Conservation (phyloP, 2,329 filamentous ascomycete species). For the Colletotrichum musae region DNA sequence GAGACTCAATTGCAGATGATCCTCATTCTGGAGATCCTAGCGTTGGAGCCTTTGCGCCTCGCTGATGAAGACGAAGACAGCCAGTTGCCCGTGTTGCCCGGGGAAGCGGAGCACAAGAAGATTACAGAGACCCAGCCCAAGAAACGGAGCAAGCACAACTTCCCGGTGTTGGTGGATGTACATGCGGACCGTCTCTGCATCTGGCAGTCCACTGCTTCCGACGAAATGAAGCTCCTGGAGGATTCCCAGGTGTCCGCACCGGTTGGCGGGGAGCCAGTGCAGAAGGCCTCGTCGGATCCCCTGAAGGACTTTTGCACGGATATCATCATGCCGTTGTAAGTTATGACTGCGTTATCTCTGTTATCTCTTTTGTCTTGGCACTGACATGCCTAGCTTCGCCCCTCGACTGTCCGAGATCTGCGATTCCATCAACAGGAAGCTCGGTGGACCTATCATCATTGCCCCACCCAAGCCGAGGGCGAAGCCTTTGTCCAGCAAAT, state of each 20-base stretch:
- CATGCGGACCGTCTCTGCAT: constrained; percentile 85
- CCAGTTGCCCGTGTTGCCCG: constrained; percentile 62
- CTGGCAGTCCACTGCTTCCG: constrained; percentile 82
- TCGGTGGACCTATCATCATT: constrained; percentile 78
- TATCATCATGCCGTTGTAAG: constrained; percentile 84
- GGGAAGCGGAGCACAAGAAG: constrained; percentile 50
- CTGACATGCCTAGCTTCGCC: constrained; percentile 73
- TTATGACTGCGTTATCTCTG: constrained; percentile 19
- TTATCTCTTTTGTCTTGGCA: not conserved
- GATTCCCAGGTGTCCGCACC: constrained; percentile 60
- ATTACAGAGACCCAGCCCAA: constrained; percentile 56
- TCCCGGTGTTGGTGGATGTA: constrained; percentile 77
- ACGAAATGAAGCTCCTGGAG: constrained; percentile 66
- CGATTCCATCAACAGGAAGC: constrained; percentile 79
- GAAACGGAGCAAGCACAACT: constrained; percentile 74
- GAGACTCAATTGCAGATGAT: constrained; percentile 89
- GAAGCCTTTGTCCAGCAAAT: constrained; percentile 58
- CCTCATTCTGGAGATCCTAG: constrained; percentile 81
- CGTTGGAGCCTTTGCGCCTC: constrained; percentile 71
- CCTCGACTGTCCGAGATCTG: constrained; percentile 81
- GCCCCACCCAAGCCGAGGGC: constrained; percentile 67
- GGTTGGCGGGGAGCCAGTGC: constrained; percentile 53
- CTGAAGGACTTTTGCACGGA: constrained; percentile 84
- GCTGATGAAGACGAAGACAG: constrained; percentile 58
- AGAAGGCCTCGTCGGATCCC: constrained; percentile 69